These are phyloP conservation scores for Picea glauca DNA, from an alignment of 75 land plant species.

Conservation along the genomic window DNA sequence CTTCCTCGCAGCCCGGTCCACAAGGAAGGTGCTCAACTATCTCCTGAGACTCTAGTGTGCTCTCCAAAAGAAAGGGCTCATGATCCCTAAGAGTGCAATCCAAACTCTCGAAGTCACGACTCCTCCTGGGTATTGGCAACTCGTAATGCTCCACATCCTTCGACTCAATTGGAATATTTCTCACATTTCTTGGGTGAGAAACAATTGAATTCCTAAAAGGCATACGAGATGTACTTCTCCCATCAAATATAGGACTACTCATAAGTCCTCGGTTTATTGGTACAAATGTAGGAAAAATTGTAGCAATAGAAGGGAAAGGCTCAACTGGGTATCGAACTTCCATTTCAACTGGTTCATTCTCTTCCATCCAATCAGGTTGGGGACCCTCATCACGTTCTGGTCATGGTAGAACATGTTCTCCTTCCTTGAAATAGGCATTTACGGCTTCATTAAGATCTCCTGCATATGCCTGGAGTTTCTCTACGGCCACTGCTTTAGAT, in stretches of 20 bases:
- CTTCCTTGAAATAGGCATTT: constrained; percentile 61
- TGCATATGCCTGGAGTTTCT: constrained; percentile 47
- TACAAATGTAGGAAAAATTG: constrained; percentile 31
- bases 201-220: constrained; percentile 18
- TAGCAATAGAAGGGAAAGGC: constrained; percentile 8
- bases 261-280: constrained; percentile 25
- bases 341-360: constrained; percentile 44
- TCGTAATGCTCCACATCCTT: constrained; percentile 33
- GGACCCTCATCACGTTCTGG: constrained; percentile 14
- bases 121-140: no score
- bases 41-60: no score
- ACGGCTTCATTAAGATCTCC: constrained; percentile 79
- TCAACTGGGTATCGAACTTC: constrained; percentile 10
- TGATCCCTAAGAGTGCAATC: no score
- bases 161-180: constrained; percentile 70
- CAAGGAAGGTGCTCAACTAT: no score
- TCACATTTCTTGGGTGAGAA: constrained; percentile 63
- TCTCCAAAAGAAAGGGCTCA: no score
- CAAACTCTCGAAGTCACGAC: no score
- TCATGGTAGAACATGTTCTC: constrained; percentile 22
- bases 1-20: no score
- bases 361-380: constrained; percentile 53
- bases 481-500: constrained; percentile 52
- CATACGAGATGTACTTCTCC: constrained; percentile 12
- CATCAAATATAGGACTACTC: constrained; percentile 18